phyloP scores from a whole-genome alignment of 2,329 filamentous ascomycete species.

The Ilyonectria robusta region DNA sequence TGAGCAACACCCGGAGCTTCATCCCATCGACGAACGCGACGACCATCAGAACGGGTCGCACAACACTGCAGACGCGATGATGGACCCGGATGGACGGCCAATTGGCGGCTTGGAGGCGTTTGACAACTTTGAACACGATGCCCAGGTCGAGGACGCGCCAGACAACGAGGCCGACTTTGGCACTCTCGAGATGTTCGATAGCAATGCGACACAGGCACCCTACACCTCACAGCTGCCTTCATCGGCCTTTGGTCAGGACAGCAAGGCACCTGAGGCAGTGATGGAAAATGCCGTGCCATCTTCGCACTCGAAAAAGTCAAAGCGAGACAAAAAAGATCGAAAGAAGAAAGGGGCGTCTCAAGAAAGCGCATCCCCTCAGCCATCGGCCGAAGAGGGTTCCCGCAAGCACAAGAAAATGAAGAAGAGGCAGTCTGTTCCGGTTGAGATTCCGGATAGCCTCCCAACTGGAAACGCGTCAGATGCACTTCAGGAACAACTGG shows the following conservation, averaged over 20 bases:
- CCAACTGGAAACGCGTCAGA: conserved; percentile 25
- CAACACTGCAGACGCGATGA: conserved; percentile 34
- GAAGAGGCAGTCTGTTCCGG: conserved; percentile 35
- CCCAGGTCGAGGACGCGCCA: conserved; percentile 39
- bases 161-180: conserved; percentile 51
- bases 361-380: conserved; percentile 36
- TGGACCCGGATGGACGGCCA: conserved; percentile 42
- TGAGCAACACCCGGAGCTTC: conserved; percentile 37
- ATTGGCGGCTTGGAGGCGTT: conserved; percentile 47
- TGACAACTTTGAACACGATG: conserved; percentile 44
- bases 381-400: conserved; percentile 34
- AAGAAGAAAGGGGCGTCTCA: conserved; percentile 44
- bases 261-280: conserved; percentile 48
- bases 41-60: conserved; percentile 34
- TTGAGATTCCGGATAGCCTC: conserved; percentile 42
- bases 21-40: conserved; percentile 35
- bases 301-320: conserved; percentile 45
- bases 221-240: conserved; percentile 48
- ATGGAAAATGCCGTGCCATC: conserved; percentile 46
- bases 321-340: conserved; percentile 52
- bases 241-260: conserved; percentile 25
- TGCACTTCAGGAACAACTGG: conserved; percentile 26
- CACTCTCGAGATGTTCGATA: conserved; percentile 56
- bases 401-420: conserved; percentile 49
- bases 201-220: conserved; percentile 51